phyloP scores from a whole-genome alignment of 768 basidiomycete species.

The Candolleomyces aberdarensis region DNA sequence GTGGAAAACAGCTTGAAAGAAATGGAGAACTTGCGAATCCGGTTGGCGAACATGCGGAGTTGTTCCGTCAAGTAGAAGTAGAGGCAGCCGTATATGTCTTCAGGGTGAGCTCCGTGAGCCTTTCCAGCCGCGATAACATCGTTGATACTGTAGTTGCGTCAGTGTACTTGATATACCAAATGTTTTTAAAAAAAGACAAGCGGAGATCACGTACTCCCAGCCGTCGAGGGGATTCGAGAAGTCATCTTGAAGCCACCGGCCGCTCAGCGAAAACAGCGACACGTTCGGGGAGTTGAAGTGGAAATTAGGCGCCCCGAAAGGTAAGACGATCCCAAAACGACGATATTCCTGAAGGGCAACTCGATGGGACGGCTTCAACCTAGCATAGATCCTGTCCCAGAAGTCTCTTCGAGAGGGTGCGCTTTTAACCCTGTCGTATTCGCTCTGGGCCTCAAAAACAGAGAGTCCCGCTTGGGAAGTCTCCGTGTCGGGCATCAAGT shows the following conservation, averaged over 20 bases:
- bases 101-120: conserved; percentile 32
- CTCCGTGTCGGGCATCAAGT: no score
- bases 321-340: conserved; percentile 35
- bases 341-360: conserved; percentile 33
- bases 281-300: conserved; percentile 35
- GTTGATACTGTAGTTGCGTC: conserved; percentile 22
- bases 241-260: conserved; percentile 14
- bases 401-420: conserved; percentile 31
- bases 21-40: conserved; percentile 30
- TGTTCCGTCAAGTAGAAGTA: conserved; percentile 44
- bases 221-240: conserved; percentile 37
- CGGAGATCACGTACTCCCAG: conserved; percentile 37
- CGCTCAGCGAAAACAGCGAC: conserved; percentile 29
- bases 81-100: conserved; percentile 50
- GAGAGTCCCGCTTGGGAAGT: neutral
- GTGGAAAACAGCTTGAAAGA: conserved; percentile 27
- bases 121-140: conserved; percentile 33
- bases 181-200: neutral
- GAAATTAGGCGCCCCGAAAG: conserved; percentile 35
- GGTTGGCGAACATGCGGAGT: conserved; percentile 33
- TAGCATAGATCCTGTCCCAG: conserved; percentile 30
- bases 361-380: conserved; percentile 36
- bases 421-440: conserved; percentile 26
- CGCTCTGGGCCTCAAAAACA: conserved; percentile 18
- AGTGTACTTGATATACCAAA: neutral